phyloP scores from a whole-genome alignment of 768 basidiomycete species.

The Tricholoma sp. region DNA sequence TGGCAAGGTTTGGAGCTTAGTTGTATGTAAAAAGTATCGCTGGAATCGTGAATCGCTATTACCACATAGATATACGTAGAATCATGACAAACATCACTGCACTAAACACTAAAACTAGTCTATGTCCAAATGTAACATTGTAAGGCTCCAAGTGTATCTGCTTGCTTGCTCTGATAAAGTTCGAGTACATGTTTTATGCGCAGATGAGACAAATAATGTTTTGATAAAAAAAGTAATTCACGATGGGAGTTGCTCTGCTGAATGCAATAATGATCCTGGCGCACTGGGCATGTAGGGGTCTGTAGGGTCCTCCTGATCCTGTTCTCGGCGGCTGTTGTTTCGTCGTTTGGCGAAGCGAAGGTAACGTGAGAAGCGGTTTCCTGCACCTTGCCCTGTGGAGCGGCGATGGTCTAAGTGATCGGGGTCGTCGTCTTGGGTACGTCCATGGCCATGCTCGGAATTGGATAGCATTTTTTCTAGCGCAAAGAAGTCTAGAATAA shows the following conservation, averaged over 20 bases:
- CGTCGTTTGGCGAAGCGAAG: conserved; percentile 45
- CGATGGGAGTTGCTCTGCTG: background rate
- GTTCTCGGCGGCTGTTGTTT: conserved; percentile 19
- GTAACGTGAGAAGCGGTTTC: conserved; percentile 53
- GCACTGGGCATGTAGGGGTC: conserved; percentile 29
- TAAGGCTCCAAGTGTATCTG: background rate
- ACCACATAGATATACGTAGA: background rate
- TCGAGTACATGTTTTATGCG: background rate
- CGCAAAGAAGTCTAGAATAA: conserved; percentile 48
- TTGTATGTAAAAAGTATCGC: background rate
- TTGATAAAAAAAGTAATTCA: background rate
- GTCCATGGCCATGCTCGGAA: conserved; percentile 13
- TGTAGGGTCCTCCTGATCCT: conserved; percentile 25
- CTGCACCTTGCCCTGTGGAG: conserved; percentile 4
- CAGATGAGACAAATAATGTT: background rate
- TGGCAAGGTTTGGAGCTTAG: conserved; percentile 60
- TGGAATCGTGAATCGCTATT: background rate
- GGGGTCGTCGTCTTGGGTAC: conserved; percentile 14
- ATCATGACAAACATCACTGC: background rate
- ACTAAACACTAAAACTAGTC: background rate
- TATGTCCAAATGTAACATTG: background rate
- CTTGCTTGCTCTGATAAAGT: background rate
- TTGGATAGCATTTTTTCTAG: conserved; percentile 51
- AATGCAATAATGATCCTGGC: conserved; percentile 22
- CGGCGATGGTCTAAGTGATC: background rate